Percentiles rank a stretch among this genome's conserved stretches.
These are phyloP conservation scores for Hemisphaericaspora lyxosophila DNA, from an alignment of 1,139 yeast genomes.

Conservation along the genomic window DNA sequence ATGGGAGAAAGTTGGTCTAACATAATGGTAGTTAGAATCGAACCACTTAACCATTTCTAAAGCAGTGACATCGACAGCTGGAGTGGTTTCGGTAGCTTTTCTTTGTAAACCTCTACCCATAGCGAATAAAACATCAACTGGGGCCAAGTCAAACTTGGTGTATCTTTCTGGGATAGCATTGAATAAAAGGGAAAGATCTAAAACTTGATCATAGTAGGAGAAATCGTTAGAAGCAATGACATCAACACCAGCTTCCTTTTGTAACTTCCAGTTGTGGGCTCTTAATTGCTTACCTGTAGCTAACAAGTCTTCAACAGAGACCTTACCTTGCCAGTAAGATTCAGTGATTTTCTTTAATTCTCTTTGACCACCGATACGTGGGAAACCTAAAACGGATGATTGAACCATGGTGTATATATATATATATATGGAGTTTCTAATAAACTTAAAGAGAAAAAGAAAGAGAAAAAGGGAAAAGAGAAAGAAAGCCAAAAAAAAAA, in stretches of 20 bases:
- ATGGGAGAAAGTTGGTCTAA: conserved; percentile 98
- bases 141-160: conserved; percentile 85
- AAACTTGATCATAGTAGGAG: conserved; percentile 96
- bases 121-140: conserved; percentile 92
- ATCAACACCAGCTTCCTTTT: conserved; percentile 96
- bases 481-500: conserved; percentile 3
- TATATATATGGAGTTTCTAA: conserved; percentile 3
- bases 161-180: conserved; percentile 96
- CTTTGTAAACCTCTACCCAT: conserved; percentile 99
- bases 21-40: conserved; percentile 99
- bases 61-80: conserved; percentile 97
- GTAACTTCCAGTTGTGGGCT: conserved; percentile 96
- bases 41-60: conserved; percentile 99
- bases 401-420: conserved; percentile 69
- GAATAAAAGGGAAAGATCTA: conserved; percentile 89
- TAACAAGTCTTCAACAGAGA: conserved; percentile 79
- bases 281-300: conserved; percentile 94
- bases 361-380: conserved; percentile 99
- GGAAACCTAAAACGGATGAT: conserved; percentile 98
- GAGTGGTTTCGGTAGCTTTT: conserved; percentile 81
- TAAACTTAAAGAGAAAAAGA: conserved; percentile 4
- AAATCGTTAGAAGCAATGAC: conserved; percentile 96
- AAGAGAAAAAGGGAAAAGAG: conserved; percentile 5
- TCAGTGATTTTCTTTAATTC: conserved; percentile 98
- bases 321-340: conserved; percentile 98